A percentile compares a stretch with the other conserved stretches of the same genome.
These are phyloP conservation scores for Dryas octopetala DNA, from an alignment of 306 rosid genomes.

Conservation along the genomic window DNA sequence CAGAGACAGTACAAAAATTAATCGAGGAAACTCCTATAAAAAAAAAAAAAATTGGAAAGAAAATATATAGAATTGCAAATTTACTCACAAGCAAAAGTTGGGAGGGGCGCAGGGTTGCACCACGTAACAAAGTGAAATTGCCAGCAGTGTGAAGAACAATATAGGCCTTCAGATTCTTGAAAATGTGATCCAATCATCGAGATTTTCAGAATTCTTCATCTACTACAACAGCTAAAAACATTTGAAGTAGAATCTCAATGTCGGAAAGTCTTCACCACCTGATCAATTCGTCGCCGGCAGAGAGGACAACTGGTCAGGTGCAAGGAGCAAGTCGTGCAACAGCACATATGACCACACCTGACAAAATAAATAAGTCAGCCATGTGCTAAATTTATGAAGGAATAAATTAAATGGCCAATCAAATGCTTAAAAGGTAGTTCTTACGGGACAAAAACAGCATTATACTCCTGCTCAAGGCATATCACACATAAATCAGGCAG, in stretches of 20 bases:
- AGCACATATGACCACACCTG: conserved; percentile 99
- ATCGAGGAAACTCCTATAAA: too few species aligned
- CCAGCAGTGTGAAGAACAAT: neutral
- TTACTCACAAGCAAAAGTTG: neutral
- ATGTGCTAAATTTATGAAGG: conserved; percentile 4
- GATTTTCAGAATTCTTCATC: conserved; percentile 1
- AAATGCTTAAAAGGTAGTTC: conserved; percentile 20
- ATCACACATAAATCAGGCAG: conserved; percentile 95
- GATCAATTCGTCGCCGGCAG: conserved; percentile 83
- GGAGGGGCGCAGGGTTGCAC: neutral
- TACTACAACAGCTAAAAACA: neutral
- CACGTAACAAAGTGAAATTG: neutral
- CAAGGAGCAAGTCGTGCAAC: conserved; percentile 80
- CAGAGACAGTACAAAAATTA: conserved; percentile 16
- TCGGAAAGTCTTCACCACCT: conserved; percentile 86
- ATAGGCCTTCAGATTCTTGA: conserved; percentile 14
- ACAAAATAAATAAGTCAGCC: conserved; percentile 26
- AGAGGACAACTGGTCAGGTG: conserved; percentile 91
- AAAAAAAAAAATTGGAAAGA: neutral
- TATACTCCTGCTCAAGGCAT: conserved; percentile 91
- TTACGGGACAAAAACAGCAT: conserved; percentile 98
- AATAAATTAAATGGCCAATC: neutral
- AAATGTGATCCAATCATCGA: conserved; percentile 16
- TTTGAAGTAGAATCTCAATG: conserved; percentile 49
- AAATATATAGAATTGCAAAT: neutral